Conservation (phyloP, 768 basidiomycete genomes). For the Pleurotus tuoliensis region DNA sequence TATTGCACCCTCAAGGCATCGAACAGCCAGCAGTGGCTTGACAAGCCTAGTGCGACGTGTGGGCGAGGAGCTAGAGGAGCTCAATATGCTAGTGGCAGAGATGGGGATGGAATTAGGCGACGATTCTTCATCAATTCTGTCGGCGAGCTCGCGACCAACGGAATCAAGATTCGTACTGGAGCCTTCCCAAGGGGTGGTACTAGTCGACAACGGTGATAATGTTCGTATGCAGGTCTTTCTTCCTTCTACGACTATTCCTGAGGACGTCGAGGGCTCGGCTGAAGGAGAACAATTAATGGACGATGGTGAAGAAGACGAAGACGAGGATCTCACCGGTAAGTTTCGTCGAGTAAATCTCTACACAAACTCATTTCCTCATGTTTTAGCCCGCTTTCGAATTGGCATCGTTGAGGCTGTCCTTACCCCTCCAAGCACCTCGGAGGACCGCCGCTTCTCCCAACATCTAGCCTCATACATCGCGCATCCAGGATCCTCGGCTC, state of each 20-base stretch:
- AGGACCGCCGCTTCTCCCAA: constrained; percentile 36
- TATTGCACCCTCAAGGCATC: constrained; percentile 22
- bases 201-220: constrained; percentile 14
- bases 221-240: constrained; percentile 33
- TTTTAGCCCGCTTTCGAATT: constrained; percentile 43
- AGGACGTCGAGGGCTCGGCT: constrained; percentile 44
- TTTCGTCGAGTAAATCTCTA: not conserved
- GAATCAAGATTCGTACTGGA: constrained; percentile 15
- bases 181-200: constrained; percentile 1
- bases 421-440: constrained; percentile 43
- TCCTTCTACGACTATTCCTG: constrained; percentile 39
- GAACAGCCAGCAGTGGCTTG: constrained; percentile 38
- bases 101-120: constrained; percentile 23
- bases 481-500: not conserved
- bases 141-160: constrained; percentile 23
- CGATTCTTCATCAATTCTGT: constrained; percentile 22
- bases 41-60: constrained; percentile 49
- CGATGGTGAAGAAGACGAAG: constrained; percentile 37
- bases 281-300: constrained; percentile 29
- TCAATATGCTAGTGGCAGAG: constrained; percentile 23
- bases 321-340: constrained; percentile 43
- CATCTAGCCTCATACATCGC: constrained; percentile 26
- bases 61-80: constrained; percentile 44
- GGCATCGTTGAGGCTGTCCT: constrained; percentile 46
- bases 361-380: not conserved